phyloP scores from a whole-genome alignment of 495 filamentous ascomycete genomes.

The Niebla homalea region DNA sequence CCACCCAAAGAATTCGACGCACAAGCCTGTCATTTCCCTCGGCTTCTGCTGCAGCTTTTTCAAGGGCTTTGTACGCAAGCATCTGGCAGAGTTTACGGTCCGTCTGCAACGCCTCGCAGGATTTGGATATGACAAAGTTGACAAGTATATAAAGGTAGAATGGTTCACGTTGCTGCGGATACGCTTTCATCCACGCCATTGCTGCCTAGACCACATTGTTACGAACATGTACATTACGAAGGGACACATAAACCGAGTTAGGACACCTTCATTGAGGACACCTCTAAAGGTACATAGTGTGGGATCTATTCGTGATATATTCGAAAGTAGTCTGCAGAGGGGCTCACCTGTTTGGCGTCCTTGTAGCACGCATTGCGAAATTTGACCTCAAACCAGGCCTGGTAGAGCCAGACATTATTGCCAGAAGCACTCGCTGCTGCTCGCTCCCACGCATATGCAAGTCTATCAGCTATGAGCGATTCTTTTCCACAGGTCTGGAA shows the following conservation, averaged over 20 bases:
- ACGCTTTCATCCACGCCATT: slow-evolving; percentile 46
- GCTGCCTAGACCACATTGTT: slow-evolving; percentile 29
- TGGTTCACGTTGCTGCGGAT: slow-evolving; percentile 41
- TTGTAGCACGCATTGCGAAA: slow-evolving; percentile 39
- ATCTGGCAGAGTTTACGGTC: slow-evolving; percentile 43
- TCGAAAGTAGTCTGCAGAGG: background rate
- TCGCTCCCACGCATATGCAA: slow-evolving; percentile 37
- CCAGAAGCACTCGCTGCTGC: slow-evolving; percentile 38
- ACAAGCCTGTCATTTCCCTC: slow-evolving; percentile 14
- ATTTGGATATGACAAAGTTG: slow-evolving; percentile 29
- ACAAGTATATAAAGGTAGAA: slow-evolving; percentile 46
- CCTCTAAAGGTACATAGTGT: background rate
- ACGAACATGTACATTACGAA: background rate
- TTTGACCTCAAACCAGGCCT: slow-evolving; percentile 38
- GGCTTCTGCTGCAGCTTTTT: slow-evolving; percentile 40
- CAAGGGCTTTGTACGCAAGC: slow-evolving; percentile 46
- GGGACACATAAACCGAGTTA: background rate
- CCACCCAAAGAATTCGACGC: background rate
- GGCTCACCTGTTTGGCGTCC: slow-evolving; percentile 37
- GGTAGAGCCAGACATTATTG: slow-evolving; percentile 39
- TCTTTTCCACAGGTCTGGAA: slow-evolving; percentile 23
- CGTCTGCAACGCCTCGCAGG: slow-evolving; percentile 27
- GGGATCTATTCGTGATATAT: background rate
- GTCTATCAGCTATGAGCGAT: slow-evolving; percentile 16
- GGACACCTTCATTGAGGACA: no score